Evolutionary conservation across 2,329 filamentous ascomycete species (phyloP).

Genomic region (Hypoxylon rubiginosum): DNA sequence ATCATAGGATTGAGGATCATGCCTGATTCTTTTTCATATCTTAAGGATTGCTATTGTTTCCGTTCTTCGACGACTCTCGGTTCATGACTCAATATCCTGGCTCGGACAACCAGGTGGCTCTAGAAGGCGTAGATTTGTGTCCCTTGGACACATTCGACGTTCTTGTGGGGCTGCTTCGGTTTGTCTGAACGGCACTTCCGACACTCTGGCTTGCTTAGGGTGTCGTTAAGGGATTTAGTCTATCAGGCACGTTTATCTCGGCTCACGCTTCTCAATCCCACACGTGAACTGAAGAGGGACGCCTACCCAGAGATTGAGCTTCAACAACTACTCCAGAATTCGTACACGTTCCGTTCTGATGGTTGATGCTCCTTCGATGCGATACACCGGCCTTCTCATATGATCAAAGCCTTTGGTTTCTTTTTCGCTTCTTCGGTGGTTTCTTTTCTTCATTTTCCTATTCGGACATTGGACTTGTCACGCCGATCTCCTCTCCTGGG

Average conservation of each 20-base stretch:
- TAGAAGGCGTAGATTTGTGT: slow-evolving; percentile 42
- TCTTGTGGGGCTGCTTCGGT: slow-evolving; percentile 26
- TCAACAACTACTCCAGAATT: slow-evolving; percentile 16
- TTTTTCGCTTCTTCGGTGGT: slow-evolving; percentile 49
- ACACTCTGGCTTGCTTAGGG: slow-evolving; percentile 50
- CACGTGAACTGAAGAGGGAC: slow-evolving; percentile 13
- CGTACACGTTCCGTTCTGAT: slow-evolving; percentile 9
- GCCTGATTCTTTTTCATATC: slow-evolving; percentile 52
- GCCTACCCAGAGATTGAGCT: slow-evolving; percentile 33
- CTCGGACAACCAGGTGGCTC: slow-evolving; percentile 50
- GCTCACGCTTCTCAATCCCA: slow-evolving; percentile 5
- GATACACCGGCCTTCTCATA: slow-evolving; percentile 48
- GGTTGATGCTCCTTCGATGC: slow-evolving; percentile 49
- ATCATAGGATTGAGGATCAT: slow-evolving; percentile 43
- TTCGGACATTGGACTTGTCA: slow-evolving; percentile 52
- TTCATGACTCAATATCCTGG: slow-evolving; percentile 53
- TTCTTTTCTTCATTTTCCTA: slow-evolving; percentile 47
- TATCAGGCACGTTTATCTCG: slow-evolving; percentile 33
- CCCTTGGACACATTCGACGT: slow-evolving; percentile 35
- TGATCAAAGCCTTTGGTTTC: slow-evolving; percentile 46
- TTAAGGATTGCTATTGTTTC: slow-evolving; percentile 55
- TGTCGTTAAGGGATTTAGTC: slow-evolving; percentile 49
- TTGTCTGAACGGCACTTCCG: slow-evolving; percentile 59
- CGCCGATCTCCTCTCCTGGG: slow-evolving; percentile 54
- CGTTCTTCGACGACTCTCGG: slow-evolving; percentile 56